Conservation (phyloP, 2,329 filamentous ascomycete species). For the Helotiales sp. region DNA sequence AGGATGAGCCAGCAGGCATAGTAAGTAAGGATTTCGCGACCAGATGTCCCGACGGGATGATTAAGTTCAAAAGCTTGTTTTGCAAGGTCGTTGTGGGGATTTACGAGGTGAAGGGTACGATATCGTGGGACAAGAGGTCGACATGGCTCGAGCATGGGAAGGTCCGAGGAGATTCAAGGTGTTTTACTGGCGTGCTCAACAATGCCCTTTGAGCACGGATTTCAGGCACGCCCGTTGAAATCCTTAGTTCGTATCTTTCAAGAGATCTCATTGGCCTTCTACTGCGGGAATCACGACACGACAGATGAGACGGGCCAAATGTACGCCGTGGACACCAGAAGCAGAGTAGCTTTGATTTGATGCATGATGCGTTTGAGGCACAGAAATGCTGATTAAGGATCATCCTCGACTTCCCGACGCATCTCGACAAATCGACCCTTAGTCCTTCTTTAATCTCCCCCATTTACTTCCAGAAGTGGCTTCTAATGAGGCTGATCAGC, state of each 20-base stretch:
- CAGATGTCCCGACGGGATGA: not conserved
- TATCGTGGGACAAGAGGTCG: no score
- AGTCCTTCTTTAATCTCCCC: not conserved
- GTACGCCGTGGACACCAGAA: no score
- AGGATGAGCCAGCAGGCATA: not conserved
- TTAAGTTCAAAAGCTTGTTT: not conserved
- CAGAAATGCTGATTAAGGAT: not conserved
- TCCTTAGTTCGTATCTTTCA: no score
- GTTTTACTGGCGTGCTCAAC: no score
- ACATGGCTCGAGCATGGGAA: not conserved
- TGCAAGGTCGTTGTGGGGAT: not conserved
- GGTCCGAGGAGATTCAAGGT: not conserved
- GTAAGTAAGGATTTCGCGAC: not conserved
- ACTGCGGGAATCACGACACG: no score
- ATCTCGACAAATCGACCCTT: not conserved
- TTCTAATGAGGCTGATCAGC: conserved; percentile 1
- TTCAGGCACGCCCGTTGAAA: no score
- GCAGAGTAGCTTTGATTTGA: no score
- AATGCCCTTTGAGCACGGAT: no score
- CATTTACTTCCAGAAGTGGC: conserved; percentile 1
- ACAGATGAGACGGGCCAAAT: no score
- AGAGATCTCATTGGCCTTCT: no score
- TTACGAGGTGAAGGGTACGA: not conserved
- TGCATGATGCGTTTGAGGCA: not conserved
- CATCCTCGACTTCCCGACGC: no score